Evolutionary conservation across 768 basidiomycete species (phyloP), one percentile per base, ranked within the genome.

Genomic region (Hygrophoropsis aurantiaca): DNA sequence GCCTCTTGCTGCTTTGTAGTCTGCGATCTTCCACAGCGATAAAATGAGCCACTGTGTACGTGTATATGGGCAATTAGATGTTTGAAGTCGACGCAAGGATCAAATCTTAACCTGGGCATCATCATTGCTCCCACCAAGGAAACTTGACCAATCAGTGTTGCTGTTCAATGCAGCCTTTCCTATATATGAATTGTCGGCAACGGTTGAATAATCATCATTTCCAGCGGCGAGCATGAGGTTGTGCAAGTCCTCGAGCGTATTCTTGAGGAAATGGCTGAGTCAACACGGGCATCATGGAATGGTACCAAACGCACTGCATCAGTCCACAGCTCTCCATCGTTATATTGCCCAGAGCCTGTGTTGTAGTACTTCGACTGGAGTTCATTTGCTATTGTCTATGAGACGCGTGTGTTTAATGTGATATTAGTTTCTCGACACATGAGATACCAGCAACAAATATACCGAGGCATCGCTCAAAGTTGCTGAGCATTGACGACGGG

Each of bases 11-110:
- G 53, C 58, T 52, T 75, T 76, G 61, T 80, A 81, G 55, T 82
- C 79, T 0, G 67, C 73, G 7, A 81, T 75, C 61, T 79, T 82
- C 80, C 78, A 80, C 8, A 80, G 58, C 8, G 77, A 70, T n/a
- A 81, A 60, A 26, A 80, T 73, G 32, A 80, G 62, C 80, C 80
- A 82, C 79, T 81, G 38, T 19, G 36, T 20, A 24, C 19, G 4
- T 11, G 6, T 20, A 5, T n/a, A 34, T 32, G 35, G 32, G 35
- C 20, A 15, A 15, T 23, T 19, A 20, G 27, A 32, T 10, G 24
- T 38, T 47, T 36, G 11, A 40, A 18, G n/a, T 42, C 20, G 37
- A 18, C 25, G 13, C 24, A 32, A 25, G 8, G 33, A 24, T 26
- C 15, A 19, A 36, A 11, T 6, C 1, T 59, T 38, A 56, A 80